Evolutionary conservation across 176 grass and related monocot species (phyloP).

Genomic region (Lolium perenne): DNA sequence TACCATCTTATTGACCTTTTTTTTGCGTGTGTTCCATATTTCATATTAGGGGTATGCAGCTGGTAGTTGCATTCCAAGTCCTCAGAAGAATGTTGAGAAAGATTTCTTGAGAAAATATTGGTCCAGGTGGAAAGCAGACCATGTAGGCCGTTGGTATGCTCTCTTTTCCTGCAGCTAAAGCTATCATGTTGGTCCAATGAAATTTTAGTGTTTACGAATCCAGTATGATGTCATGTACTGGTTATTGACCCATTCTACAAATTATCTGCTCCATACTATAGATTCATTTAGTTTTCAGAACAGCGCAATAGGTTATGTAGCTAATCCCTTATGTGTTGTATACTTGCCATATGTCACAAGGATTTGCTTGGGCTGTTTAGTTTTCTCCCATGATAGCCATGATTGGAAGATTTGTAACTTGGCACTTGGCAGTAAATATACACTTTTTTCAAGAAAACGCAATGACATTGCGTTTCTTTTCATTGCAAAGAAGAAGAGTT

Average conservation of each 20-base stretch:
- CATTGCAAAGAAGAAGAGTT: too few species aligned
- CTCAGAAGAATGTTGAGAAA: constrained; percentile 97
- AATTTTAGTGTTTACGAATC: neutral
- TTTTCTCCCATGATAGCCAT: neutral
- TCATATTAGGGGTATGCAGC: constrained; percentile 83
- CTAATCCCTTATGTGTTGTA: constrained; percentile 3
- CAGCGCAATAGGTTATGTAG: neutral
- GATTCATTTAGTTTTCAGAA: constrained; percentile 8
- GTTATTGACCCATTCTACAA: neutral
- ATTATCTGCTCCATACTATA: neutral
- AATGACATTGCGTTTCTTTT: too few species aligned
- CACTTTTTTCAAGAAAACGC: too few species aligned
- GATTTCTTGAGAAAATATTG: constrained; percentile 95
- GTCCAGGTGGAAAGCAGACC: constrained; percentile 84
- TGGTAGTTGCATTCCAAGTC: constrained; percentile 94
- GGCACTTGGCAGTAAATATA: neutral
- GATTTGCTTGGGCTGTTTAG: constrained; percentile 15
- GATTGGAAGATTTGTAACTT: neutral
- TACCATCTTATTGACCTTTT: constrained; percentile 9
- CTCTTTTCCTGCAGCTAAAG: constrained; percentile 42
- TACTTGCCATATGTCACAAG: neutral
- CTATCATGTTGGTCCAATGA: constrained; percentile 25
- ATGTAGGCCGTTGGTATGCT: constrained; percentile 84
- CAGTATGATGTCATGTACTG: neutral
- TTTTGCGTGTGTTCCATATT: constrained; percentile 30